Evolutionary conservation across 2,329 filamentous ascomycete species (phyloP), one percentile per base, ranked within the genome.

Genomic region (Xylariales sp.): DNA sequence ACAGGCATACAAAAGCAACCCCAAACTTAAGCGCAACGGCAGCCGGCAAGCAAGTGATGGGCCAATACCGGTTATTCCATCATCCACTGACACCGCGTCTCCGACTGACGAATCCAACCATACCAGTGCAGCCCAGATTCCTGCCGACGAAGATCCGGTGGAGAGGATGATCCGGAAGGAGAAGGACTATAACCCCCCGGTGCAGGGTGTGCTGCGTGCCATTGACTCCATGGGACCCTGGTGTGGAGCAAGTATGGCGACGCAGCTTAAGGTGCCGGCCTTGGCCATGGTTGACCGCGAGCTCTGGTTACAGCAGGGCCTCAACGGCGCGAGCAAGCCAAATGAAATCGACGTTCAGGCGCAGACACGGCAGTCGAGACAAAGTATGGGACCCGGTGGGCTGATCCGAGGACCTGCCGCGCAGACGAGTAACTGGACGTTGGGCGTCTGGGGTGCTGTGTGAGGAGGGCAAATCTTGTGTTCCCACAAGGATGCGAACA

Each of bases 241-340:
- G 85, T 75, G 77, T 15, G 86, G 86, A 9, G 86, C 80, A 3
- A 88, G 84, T 57, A 56, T 91, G 40, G 65, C 85, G 14, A 76
- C 82, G 3, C 78, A 83, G 49, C 66, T 89, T 44, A 83, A 82
- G 43, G 70, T 88, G 4, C 76, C 79, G 25, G 80, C 84, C 2
- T 73, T 87, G 39, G 82, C 83, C 2, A 76, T 82, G 21, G 68
- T 90, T 15, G 86, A 89, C 47, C 70, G 82, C 19, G 86, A 91
- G 5, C 68, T 78, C 24, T 91, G 86, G 73, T 58, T 82, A 33
- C 78, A 80, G 50, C 74, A 87, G 48, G 86, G 86, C 2, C 64
- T 76, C 16, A 65, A 67, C 14, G 83, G 83, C 3, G 82, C 83
- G 1, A 76, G 70, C 14, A 72, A 71, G 33, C 70, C 78, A 2